Evolutionary conservation across 169 alveolate genomes (phyloP).

Genomic region (Toxoplasma gondii): DNA sequence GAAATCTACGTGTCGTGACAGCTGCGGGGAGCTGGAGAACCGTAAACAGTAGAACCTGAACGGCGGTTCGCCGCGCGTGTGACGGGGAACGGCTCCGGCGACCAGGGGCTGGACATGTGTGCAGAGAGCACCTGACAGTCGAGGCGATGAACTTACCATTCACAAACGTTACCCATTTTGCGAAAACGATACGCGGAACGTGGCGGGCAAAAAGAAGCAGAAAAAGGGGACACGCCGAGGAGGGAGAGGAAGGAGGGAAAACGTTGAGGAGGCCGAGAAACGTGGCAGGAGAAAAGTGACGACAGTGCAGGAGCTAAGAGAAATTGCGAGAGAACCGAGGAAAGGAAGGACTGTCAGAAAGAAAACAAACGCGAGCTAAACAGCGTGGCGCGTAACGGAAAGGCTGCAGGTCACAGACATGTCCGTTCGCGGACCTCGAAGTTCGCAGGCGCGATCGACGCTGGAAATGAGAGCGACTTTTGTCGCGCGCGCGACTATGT

Average conservation of each 20-base stretch:
- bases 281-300: neutral
- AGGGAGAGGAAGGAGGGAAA: neutral
- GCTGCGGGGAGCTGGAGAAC: too few species aligned
- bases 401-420: neutral
- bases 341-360: neutral
- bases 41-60: too few species aligned
- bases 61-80: too few species aligned
- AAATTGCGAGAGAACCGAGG: neutral
- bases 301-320: neutral
- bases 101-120: too few species aligned
- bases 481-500: neutral
- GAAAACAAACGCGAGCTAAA: neutral
- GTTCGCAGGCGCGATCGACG: neutral
- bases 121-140: neutral
- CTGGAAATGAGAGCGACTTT: neutral
- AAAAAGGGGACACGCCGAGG: neutral
- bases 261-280: neutral
- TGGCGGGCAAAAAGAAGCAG: neutral
- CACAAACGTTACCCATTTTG: constrained; percentile 42
- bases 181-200: neutral
- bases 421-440: neutral
- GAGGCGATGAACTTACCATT: neutral
- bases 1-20: too few species aligned
- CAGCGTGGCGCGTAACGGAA: neutral
- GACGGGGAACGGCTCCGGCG: too few species aligned